Conservation (phyloP, 2,329 filamentous ascomycete genomes). For the Fusarium papillatum region DNA sequence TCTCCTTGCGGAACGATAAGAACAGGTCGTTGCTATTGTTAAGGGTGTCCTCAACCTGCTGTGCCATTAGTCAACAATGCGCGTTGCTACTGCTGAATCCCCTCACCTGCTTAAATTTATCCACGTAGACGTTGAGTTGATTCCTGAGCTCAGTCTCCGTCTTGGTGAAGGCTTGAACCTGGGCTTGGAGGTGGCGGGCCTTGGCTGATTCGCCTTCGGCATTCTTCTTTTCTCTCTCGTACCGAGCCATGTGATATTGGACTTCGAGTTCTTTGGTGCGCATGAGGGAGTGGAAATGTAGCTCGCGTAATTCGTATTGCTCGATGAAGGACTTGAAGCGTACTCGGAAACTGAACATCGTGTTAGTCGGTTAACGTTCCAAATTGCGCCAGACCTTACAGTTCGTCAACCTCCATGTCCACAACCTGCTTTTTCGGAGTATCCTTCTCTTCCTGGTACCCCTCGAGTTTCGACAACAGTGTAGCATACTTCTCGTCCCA, state of each 20-base stretch:
- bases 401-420: constrained; percentile 89
- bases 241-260: constrained; percentile 89
- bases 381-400: constrained; percentile 68
- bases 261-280: constrained; percentile 97
- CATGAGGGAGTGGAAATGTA: constrained; percentile 93
- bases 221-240: constrained; percentile 90
- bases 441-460: constrained; percentile 89
- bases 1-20: constrained; percentile 96
- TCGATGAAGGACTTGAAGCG: constrained; percentile 97
- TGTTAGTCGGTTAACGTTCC: constrained; percentile 7
- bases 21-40: constrained; percentile 99
- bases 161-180: constrained; percentile 96
- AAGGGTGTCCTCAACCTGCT: constrained; percentile 94
- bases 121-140: constrained; percentile 98
- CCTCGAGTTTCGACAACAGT: constrained; percentile 86
- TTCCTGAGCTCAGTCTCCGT: constrained; percentile 94
- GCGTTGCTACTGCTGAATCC: constrained; percentile 17
- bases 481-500: constrained; percentile 89
- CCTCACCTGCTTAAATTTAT: constrained; percentile 99
- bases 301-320: constrained; percentile 94
- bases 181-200: constrained; percentile 87
- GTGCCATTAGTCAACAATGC: constrained; percentile 44
- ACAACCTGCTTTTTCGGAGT: constrained; percentile 84
- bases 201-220: constrained; percentile 86
- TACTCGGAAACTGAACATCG: constrained; percentile 76